A percentile compares a stretch with the other conserved stretches of the same genome.
Conservation (phyloP, 345 rosid genomes). For the Brassica rapa region DNA sequence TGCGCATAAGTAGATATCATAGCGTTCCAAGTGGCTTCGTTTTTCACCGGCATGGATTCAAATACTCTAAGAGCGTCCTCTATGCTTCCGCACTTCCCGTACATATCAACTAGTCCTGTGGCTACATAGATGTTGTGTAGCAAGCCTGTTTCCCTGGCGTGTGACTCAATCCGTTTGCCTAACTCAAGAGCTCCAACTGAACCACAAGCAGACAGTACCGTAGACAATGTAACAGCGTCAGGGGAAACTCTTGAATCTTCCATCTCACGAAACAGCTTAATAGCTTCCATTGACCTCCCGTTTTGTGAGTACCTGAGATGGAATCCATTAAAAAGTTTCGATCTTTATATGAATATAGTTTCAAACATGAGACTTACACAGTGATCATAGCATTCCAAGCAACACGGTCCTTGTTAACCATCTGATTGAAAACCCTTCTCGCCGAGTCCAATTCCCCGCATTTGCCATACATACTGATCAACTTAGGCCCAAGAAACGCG, state of each 20-base stretch:
- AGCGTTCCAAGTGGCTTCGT: slow-evolving; percentile 88
- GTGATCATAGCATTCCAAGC: slow-evolving; percentile 93
- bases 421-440: slow-evolving; percentile 65
- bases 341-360: neutral
- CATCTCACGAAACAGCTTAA: slow-evolving; percentile 60
- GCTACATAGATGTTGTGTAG: slow-evolving; percentile 59
- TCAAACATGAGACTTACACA: slow-evolving; percentile 46
- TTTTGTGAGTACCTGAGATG: slow-evolving; percentile 70
- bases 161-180: slow-evolving; percentile 62
- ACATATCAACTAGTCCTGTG: slow-evolving; percentile 85
- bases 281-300: slow-evolving; percentile 74
- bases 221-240: slow-evolving; percentile 57
- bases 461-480: slow-evolving; percentile 79
- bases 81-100: slow-evolving; percentile 79
- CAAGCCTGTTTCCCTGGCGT: slow-evolving; percentile 51
- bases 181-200: slow-evolving; percentile 75
- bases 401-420: slow-evolving; percentile 61
- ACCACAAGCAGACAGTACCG: slow-evolving; percentile 76
- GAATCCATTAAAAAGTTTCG: neutral
- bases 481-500: slow-evolving; percentile 62
- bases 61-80: slow-evolving; percentile 68
- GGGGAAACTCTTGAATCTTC: slow-evolving; percentile 49
- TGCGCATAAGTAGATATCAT: slow-evolving; percentile 84
- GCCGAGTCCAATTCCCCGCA: slow-evolving; percentile 78
- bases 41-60: slow-evolving; percentile 64